These are phyloP conservation scores for Saccharomyces hybrid DNA, from an alignment of 1,139 yeast genomes.

Conservation along the genomic window DNA sequence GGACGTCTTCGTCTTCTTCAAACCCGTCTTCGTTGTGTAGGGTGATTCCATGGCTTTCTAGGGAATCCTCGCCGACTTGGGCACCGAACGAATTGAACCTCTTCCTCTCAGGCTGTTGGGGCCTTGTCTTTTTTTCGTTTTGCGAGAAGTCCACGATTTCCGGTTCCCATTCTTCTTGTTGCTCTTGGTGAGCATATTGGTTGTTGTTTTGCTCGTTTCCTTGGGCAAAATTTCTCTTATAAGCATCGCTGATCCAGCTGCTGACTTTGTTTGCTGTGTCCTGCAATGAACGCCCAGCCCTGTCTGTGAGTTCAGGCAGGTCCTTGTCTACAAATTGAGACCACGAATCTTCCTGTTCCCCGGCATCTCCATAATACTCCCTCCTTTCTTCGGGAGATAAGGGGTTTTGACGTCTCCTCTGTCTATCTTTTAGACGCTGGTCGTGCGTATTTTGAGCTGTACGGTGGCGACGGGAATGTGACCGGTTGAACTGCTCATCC, in stretches of 20 bases:
- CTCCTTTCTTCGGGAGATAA: slow-evolving; percentile 11
- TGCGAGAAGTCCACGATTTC: not conserved
- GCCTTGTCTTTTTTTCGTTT: slow-evolving; percentile 1
- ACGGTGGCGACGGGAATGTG: slow-evolving; percentile 9
- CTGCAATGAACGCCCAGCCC: slow-evolving; percentile 67
- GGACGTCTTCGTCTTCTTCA: slow-evolving; percentile 33
- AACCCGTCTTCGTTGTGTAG: slow-evolving; percentile 42
- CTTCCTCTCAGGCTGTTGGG: slow-evolving; percentile 26
- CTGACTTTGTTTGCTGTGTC: slow-evolving; percentile 77
- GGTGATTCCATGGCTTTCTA: slow-evolving; percentile 50
- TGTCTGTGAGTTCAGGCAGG: slow-evolving; percentile 59
- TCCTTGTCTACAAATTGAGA: slow-evolving; percentile 58
- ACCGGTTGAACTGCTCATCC: slow-evolving; percentile 56
- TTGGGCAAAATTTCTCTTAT: slow-evolving; percentile 29
- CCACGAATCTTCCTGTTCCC: slow-evolving; percentile 45
- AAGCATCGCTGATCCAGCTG: slow-evolving; percentile 70
- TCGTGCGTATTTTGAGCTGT: slow-evolving; percentile 13
- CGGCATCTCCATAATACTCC: slow-evolving; percentile 29
- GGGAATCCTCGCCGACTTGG: slow-evolving; percentile 43
- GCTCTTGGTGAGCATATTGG: slow-evolving; percentile 12
- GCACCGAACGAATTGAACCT: slow-evolving; percentile 31
- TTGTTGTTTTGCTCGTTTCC: slow-evolving; percentile 20
- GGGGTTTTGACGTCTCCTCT: slow-evolving; percentile 17
- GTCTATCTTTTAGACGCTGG: slow-evolving; percentile 21
- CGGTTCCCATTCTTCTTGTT: slow-evolving; percentile 7